These are phyloP conservation scores for Leccinum subfulvum DNA, from an alignment of 1,284 basidiomycete species.

Conservation along the genomic window DNA sequence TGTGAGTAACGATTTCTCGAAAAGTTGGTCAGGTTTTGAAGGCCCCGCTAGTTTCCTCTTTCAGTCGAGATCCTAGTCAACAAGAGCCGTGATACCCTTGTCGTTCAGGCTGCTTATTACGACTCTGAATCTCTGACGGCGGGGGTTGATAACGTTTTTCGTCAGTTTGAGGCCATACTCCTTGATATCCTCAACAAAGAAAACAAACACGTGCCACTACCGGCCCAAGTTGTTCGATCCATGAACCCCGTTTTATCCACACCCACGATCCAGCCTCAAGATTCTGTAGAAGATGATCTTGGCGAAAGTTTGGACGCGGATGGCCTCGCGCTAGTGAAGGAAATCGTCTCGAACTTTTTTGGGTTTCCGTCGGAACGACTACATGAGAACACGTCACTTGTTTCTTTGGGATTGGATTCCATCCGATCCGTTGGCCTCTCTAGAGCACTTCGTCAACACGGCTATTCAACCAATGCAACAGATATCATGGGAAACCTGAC, in stretches of 20 bases:
- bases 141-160: conserved; percentile 18
- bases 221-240: background rate
- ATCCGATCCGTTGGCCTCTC: conserved; percentile 47
- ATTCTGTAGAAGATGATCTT: background rate
- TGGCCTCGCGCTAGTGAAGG: conserved; percentile 24
- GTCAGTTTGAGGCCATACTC: conserved; percentile 23
- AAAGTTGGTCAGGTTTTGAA: background rate
- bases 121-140: conserved; percentile 11
- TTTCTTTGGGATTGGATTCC: conserved; percentile 49
- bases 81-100: conserved; percentile 19
- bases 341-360: conserved; percentile 39
- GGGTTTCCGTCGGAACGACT: conserved; percentile 31
- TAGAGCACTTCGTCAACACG: conserved; percentile 34
- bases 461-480: conserved; percentile 33
- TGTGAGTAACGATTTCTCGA: conserved; percentile 32
- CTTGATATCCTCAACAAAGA: conserved; percentile 11
- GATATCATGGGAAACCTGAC: conserved; percentile 35
- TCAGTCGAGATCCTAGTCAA: conserved; percentile 46
- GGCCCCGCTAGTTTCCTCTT: conserved; percentile 40
- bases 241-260: background rate
- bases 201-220: background rate
- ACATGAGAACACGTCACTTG: conserved; percentile 37
- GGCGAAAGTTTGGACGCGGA: conserved; percentile 9
- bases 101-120: conserved; percentile 20
- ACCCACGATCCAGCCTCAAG: background rate